Evolutionary conservation across 2,329 filamentous ascomycete genomes (phyloP), one percentile per base, ranked within the genome.

Genomic region (Alternaria hordeiaustralica): DNA sequence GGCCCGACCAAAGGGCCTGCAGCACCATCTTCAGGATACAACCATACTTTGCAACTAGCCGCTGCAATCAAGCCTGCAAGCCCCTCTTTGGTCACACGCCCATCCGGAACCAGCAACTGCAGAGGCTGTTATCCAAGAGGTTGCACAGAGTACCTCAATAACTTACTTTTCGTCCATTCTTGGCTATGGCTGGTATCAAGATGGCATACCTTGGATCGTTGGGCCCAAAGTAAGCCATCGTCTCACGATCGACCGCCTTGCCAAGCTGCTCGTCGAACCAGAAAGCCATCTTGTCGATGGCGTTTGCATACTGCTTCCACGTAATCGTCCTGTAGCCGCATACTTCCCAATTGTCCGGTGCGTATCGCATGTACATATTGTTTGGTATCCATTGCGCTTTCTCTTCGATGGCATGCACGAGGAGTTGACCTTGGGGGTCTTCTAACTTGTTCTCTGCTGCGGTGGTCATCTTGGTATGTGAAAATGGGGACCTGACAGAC

Each of bases 241-340:
- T 66, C 13, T 68, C 59, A 18, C 45, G 0, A 56, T 62, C 51
- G 7, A 26, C 53, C 13, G 55, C 44, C 33, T 63, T 54, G 6
- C 66, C 66, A 10, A 72, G 55, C 47, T 67, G 21, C 26, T 67
- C 23, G 44, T 72, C 70, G 2, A 72, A 57, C 66, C 66, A 72
- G 54, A 63, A 60, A 2, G 70, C 64, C 28, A 66, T 45, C 44
- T 67, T 71, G 55, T 72, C 60, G 49, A 72, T 55, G 2, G 65
- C 50, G 13, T 60, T 45, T 28, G 36, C 36, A 0, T 41, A 41
- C 5, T 41, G 36, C 36, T 41, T 41, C 36, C 36, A 41, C 5
- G 36, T 41, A 41, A 41, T 41, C 15, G 36, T 41, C 5, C 6
- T 41, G 36, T 41, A 41, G 3, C 36, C 36, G 2, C 36, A n/a